phyloP scores from a whole-genome alignment of 148 eudicot genomes.

The Chenopodium suecicum region DNA sequence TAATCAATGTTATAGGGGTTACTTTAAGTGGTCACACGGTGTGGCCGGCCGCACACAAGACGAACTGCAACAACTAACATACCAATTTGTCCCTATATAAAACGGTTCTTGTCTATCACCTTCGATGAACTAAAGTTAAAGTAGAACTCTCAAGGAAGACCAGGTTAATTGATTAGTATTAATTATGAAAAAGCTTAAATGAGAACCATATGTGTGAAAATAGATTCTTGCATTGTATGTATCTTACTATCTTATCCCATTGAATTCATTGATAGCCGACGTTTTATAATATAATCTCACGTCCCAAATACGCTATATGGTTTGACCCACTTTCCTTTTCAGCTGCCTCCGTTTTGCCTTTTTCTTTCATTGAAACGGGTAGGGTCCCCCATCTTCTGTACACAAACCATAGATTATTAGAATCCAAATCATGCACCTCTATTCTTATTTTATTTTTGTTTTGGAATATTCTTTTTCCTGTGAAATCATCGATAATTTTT shows the following conservation, averaged over 20 bases:
- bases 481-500: neutral
- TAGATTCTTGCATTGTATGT: neutral
- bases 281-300: neutral
- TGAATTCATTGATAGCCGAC: neutral
- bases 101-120: neutral
- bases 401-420: neutral
- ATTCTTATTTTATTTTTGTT: neutral
- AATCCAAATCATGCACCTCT: neutral
- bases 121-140: neutral
- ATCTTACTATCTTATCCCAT: conserved; percentile 6
- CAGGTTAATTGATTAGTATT: neutral
- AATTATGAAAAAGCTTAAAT: neutral
- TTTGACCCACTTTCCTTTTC: conserved; percentile 11
- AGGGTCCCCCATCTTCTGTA: neutral
- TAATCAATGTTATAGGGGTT: too few relatives aligned
- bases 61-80: neutral
- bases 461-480: conserved; percentile 1
- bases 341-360: neutral
- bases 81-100: neutral
- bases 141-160: neutral
- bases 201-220: neutral
- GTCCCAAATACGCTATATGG: conserved; percentile 4
- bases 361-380: neutral
- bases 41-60: too few relatives aligned
- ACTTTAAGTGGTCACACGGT: too few relatives aligned